Evolutionary conservation across 306 rosid genomes (phyloP).

Genomic region (Quercus robur): DNA sequence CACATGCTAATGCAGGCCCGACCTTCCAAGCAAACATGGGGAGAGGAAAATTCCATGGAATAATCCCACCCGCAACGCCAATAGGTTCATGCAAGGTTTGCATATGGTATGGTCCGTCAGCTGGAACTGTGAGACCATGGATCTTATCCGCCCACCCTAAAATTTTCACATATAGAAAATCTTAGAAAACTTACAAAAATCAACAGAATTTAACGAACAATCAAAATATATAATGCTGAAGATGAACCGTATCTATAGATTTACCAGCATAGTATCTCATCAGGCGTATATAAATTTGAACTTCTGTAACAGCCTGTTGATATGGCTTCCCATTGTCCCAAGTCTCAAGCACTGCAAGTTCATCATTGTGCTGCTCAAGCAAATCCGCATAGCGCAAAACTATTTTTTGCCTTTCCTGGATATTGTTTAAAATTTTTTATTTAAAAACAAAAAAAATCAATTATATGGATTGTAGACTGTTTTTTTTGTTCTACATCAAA

Average conservation of each 20-base stretch:
- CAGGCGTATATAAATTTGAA: conserved; percentile 25
- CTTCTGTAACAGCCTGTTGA: conserved; percentile 53
- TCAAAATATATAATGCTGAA: not conserved
- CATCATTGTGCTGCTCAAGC: conserved; percentile 69
- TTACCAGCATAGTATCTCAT: conserved; percentile 84
- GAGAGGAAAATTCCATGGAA: conserved; percentile 98
- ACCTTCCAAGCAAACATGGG: conserved; percentile 90
- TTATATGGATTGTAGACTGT: not conserved
- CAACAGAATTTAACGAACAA: not conserved
- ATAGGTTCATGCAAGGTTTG: conserved; percentile 94
- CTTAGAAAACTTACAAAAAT: not conserved
- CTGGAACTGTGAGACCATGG: conserved; percentile 83
- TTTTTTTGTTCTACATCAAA: too few relatives aligned
- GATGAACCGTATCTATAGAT: conserved; percentile 1
- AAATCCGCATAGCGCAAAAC: conserved; percentile 79
- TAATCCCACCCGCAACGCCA: conserved; percentile 92
- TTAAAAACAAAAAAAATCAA: not conserved
- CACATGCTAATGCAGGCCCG: conserved; percentile 89
- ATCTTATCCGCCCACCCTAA: conserved; percentile 97
- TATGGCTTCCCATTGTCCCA: conserved; percentile 96
- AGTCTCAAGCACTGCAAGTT: conserved; percentile 77
- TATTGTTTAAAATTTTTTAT: not conserved
- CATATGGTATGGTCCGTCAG: conserved; percentile 72
- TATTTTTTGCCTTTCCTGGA: conserved; percentile 65
- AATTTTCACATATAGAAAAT: conserved; percentile 1